Conservation (phyloP, 1,284 basidiomycete genomes). For the Lentinula novae-zelandiae region DNA sequence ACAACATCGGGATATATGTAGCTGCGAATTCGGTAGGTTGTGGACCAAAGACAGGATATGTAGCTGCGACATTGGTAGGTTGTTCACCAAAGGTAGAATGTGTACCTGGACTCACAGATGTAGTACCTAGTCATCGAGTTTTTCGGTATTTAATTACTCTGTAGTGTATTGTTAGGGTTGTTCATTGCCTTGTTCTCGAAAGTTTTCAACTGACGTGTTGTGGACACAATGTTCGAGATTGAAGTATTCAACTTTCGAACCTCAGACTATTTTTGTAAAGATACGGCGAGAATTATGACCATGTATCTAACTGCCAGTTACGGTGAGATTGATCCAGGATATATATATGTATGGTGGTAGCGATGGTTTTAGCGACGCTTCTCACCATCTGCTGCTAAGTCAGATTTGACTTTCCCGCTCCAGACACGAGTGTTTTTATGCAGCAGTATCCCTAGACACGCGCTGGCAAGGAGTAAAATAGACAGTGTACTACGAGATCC, state of each 20-base stretch:
- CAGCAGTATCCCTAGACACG: not conserved
- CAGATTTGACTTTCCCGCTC: no score
- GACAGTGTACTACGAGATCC: not conserved
- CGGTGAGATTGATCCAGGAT: no score
- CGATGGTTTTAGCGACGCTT: no score
- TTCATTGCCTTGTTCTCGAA: not conserved
- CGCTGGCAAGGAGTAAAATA: not conserved
- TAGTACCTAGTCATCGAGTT: not conserved
- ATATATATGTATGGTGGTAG: no score
- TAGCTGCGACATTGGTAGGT: no score
- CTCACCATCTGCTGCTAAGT: no score
- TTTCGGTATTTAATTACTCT: not conserved
- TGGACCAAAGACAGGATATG: not conserved
- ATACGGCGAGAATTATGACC: no score
- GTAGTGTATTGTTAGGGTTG: not conserved
- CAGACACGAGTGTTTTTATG: not conserved
- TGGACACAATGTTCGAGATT: not conserved
- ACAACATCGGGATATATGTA: conserved; percentile 10
- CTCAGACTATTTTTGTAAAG: no score
- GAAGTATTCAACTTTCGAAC: no score
- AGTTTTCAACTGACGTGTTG: not conserved
- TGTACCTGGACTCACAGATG: not conserved
- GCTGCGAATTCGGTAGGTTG: not conserved
- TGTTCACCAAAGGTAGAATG: no score
- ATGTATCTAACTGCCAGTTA: no score